Evolutionary conservation across 2,329 filamentous ascomycete genomes (phyloP), one percentile per base, ranked within the genome.

Genomic region (Phyllosticta capitalensis): DNA sequence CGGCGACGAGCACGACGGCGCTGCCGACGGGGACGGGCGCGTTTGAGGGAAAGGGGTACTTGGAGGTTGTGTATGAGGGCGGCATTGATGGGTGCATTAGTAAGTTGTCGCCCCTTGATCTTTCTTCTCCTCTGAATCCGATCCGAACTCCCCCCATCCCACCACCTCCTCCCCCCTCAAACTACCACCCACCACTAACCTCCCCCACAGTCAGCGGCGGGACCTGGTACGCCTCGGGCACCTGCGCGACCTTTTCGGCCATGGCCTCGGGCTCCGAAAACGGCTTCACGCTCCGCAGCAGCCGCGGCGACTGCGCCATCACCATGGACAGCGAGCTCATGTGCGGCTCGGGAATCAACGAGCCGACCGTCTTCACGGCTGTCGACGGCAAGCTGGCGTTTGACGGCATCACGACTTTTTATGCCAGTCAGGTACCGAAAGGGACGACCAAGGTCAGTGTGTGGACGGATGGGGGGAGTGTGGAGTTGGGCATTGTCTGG

Each of bases 141-240:
- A 4, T 38, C 30, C 30, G 17, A 6, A 12, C 30, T 33, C 30
- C 30, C 9, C 30, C n/a, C n/a, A n/a, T n/a, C 30, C 5, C 30
- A 33, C 30, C 30, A 9, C 5, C 30, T 12, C 30, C 1, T 14
- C 30, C 12, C 10, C 30, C 30, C 10, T 33, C 30, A 10, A 30
- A 9, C 28, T 9, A 2, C 28, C 28, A 30, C 28, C 10, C 30
- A 14, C 10, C 30, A 38, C 30, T 38, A 38, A 38, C 30, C 9
- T 14, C 30, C 30, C 6, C 30, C 30, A 14, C 30, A 38, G 30
- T 89, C 67, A 80, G 80, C 59, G 76, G 73, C 9, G 87, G 87
- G 0, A 82, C 80, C 0, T 90, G 86, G 87, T 89, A 86, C 67
- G 78, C 79, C 0, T 79, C 77, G 1, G 85, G 86, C 1, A 86